Base-by-base conservation (phyloP, 2,329 filamentous ascomycete genomes). In the Talaromyces pinophilus region DNA sequence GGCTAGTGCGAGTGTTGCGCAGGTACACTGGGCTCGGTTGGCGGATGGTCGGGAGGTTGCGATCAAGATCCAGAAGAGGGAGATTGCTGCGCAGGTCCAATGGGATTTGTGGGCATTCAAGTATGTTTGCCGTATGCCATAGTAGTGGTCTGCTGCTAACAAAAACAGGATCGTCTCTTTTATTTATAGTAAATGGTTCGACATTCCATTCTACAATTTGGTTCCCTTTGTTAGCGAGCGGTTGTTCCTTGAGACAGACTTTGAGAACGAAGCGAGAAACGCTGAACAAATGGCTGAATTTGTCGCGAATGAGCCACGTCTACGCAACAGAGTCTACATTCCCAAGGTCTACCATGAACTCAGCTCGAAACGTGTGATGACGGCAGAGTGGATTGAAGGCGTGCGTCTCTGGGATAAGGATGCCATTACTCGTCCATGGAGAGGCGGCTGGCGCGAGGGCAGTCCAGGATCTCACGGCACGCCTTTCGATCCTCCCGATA, bases 101-200 rank as follows among this genome's bases (percentile, higher is more conserved):
- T 97, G 93, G 93, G 95, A 99, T 83, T 78, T 99, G 62, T 97
- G 93, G 93, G 90, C 93, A 2, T 97, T 97, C 83, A 93, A 93
- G 86, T 91, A 46, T 2, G 57, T 44, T 11, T 25, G 10, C 6
- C 1, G 3, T 33, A 2, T 7, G 5, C 7, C 7, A 30, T 10
- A 5, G 1, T 3, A 5, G 3, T 28, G 22, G 15, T 15, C 17
- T 25, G 25, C 8, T 30, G 15, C 57, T 60, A 15, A 60, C 28
- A n/a, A 3, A 30, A 54, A 28, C 25, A 42, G 89, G 73, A 90
- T 93, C 11, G 90, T 97, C 11, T 89, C 92, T 55, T 88, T 85
- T 77, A 86, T 93, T 33, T 97, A 97, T 75, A 92, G 92, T 1
- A 90, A 86, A 78, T 92, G 89, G 85, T 98, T 98, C 74, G 92